Base-by-base conservation (phyloP, 345 rosid genomes). In the Psidium friedrichsthalianum region DNA sequence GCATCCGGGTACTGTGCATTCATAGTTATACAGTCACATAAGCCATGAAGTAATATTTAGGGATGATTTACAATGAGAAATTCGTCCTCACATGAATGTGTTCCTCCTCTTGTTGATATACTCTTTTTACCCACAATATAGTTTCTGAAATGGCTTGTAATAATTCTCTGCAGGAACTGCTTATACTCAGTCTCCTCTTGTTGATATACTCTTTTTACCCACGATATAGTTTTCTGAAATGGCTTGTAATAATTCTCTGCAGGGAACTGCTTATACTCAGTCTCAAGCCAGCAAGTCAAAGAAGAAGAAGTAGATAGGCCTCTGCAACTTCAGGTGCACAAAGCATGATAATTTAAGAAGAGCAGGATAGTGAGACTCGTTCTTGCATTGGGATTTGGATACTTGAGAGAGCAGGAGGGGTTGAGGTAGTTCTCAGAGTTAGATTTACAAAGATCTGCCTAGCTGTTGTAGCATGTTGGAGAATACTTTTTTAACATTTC, bases 221-320 rank as follows among this genome's bases (percentile, higher is more conserved):
- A 32, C 5, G 44, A 69, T 69, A 32, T 69, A 18, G 78, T 32
- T 69, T 69, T 69, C 78, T 69, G 78, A 82, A 44, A n/a, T 27
- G 18, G 47, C 56, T 24, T 52, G 83, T 40, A 12, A 13, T 81
- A 44, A 14, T 18, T 18, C 32, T 85, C 61, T 64, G 58, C 91
- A 96, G 98, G 98, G 99, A 87, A 95, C 99, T 69, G 92, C 98
- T 15, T 92, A 89, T 84, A 88, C 93, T 27, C 92, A 84, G 88
- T 90, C 89, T 44, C 84, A 86, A 42, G 90, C 96, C 52, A 90
- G 87, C 91, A 95, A 94, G 90, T 91, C 92, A 54, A 96, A 94
- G 92, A 96, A 94, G 94, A 95, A 95, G 94, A 94, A 96, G 93
- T 92, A 92, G 92, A 90, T 36, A 32, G 84, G 42, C 85, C 84